phyloP scores from a whole-genome alignment of 495 filamentous ascomycete genomes.

The Aspergillus diversus region DNA sequence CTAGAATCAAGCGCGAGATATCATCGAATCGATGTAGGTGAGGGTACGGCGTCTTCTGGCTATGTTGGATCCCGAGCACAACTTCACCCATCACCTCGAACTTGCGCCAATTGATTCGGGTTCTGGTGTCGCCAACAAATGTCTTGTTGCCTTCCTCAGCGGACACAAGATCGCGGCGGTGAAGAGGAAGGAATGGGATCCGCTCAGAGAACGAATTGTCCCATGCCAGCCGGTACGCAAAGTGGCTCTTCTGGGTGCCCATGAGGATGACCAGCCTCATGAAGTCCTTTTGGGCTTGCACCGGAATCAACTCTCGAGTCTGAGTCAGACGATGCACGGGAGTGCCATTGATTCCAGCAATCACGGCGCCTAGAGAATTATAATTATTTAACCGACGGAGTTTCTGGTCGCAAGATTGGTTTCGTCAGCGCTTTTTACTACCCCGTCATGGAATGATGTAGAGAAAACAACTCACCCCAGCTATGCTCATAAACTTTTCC shows the following conservation, averaged over 20 bases:
- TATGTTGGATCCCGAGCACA: slow-evolving; percentile 84
- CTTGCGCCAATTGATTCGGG: slow-evolving; percentile 95
- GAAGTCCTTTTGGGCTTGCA: slow-evolving; percentile 74
- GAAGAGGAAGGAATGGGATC: slow-evolving; percentile 94
- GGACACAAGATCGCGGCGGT: slow-evolving; percentile 83
- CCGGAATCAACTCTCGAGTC: slow-evolving; percentile 76
- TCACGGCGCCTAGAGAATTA: slow-evolving; percentile 88
- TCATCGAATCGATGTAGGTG: slow-evolving; percentile 67
- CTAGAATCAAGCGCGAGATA: slow-evolving; percentile 71
- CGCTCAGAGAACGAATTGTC: slow-evolving; percentile 87
- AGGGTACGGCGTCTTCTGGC: slow-evolving; percentile 82
- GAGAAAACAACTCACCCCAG: slow-evolving; percentile 47
- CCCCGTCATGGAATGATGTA: background rate
- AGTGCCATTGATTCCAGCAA: slow-evolving; percentile 89
- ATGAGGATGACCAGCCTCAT: slow-evolving; percentile 89
- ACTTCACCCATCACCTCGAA: slow-evolving; percentile 96
- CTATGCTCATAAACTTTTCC: slow-evolving; percentile 92
- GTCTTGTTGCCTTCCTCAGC: slow-evolving; percentile 93
- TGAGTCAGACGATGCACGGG: slow-evolving; percentile 84
- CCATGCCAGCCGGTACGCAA: slow-evolving; percentile 94
- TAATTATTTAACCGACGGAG: slow-evolving; percentile 95
- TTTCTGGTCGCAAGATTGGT: slow-evolving; percentile 50
- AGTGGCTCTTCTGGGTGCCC: slow-evolving; percentile 87
- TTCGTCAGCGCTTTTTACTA: background rate
- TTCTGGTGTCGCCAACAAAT: slow-evolving; percentile 72